Conservation (phyloP, 345 rosid species). For the Dipteronia dyeriana region DNA sequence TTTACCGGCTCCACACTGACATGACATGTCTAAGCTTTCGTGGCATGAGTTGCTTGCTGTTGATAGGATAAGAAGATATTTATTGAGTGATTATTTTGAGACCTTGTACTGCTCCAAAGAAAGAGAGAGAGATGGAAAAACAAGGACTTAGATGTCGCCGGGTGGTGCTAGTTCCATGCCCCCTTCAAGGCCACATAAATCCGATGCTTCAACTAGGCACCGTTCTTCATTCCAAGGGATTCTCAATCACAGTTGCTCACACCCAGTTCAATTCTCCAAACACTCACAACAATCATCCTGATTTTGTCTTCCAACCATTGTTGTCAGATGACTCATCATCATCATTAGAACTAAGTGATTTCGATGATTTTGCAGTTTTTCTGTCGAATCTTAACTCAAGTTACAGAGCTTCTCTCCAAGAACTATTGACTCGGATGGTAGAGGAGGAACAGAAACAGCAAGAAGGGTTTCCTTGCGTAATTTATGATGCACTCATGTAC, state of each 20-base stretch:
- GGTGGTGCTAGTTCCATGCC: too few relatives aligned
- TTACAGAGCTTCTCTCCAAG: background rate
- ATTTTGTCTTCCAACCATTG: constrained; percentile 30
- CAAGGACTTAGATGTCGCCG: too few relatives aligned
- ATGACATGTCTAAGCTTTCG: too few relatives aligned
- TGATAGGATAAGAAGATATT: too few relatives aligned
- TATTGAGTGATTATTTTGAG: too few relatives aligned
- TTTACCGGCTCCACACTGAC: too few relatives aligned
- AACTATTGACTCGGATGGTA: constrained; percentile 3
- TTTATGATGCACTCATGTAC: constrained; percentile 24
- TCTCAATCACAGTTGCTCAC: constrained; percentile 56
- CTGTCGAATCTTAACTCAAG: too few relatives aligned
- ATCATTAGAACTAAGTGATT: background rate
- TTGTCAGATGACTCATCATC: constrained; percentile 33
- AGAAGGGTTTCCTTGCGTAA: background rate
- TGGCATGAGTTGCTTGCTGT: too few relatives aligned
- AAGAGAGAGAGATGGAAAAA: too few relatives aligned
- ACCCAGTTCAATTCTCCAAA: constrained; percentile 39
- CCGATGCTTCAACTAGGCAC: constrained; percentile 71
- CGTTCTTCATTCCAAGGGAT: constrained; percentile 53
- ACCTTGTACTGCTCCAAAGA: too few relatives aligned
- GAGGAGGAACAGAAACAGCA: background rate
- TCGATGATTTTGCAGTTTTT: too few relatives aligned
- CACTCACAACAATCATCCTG: constrained; percentile 31
- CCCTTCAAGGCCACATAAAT: constrained; percentile 43